Conservation (phyloP, 192 early-diverging fungal genomes). For the Geranomyces variabilis region DNA sequence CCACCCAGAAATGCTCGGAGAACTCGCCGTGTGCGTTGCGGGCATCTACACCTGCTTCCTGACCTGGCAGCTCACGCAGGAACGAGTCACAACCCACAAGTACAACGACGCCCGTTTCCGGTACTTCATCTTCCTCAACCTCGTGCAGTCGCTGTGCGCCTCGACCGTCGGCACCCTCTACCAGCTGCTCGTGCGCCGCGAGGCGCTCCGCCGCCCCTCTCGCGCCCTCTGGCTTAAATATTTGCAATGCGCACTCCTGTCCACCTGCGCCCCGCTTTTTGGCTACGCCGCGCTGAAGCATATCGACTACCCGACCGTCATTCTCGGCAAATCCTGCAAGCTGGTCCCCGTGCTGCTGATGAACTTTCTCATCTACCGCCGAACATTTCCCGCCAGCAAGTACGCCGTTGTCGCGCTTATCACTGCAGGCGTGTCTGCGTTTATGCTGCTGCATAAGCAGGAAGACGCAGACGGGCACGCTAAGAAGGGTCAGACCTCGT, state of each 20-base stretch:
- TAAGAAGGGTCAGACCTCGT: constrained; percentile 45
- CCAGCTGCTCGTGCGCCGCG: constrained; percentile 53
- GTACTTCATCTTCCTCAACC: constrained; percentile 91
- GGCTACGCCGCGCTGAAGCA: constrained; percentile 91
- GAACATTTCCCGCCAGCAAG: constrained; percentile 84
- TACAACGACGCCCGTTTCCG: constrained; percentile 84
- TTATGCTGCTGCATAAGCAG: constrained; percentile 81
- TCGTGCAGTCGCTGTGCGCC: constrained; percentile 80
- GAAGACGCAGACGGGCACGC: constrained; percentile 46
- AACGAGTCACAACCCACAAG: constrained; percentile 82
- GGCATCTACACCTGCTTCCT: constrained; percentile 96
- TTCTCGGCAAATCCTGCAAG: constrained; percentile 95
- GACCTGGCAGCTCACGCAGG: constrained; percentile 94
- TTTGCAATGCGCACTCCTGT: constrained; percentile 75
- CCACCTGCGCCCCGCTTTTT: constrained; percentile 81
- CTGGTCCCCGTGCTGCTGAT: constrained; percentile 95
- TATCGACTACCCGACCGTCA: constrained; percentile 97
- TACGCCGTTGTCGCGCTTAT: constrained; percentile 86
- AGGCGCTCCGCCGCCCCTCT: constrained; percentile 43
- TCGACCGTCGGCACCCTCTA: constrained; percentile 78
- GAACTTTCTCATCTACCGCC: constrained; percentile 90
- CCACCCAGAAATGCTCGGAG: constrained; percentile 25
- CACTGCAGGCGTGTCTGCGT: constrained; percentile 87
- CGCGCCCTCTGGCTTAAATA: constrained; percentile 47
- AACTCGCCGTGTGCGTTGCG: constrained; percentile 67